Base-by-base conservation (phyloP, 345 rosid species). In the Conringia planisiliqua region DNA sequence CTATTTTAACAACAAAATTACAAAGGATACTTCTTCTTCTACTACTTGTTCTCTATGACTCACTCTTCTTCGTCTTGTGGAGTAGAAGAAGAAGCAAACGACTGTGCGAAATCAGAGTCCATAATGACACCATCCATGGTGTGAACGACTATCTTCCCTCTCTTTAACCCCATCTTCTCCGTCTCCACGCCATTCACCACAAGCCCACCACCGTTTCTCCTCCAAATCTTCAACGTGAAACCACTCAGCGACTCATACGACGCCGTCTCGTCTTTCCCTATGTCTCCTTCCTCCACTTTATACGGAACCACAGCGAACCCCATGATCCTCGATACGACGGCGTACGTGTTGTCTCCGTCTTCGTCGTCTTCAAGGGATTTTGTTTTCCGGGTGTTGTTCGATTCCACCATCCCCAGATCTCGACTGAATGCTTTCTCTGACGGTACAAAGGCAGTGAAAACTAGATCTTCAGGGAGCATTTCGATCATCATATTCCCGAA, bases 61-160 rank as follows among this genome's bases (percentile, higher is more conserved):
- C 29, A 10, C 24, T 50, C 67, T 12, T 52, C 70, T 24, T 75
- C 75, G 1, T 70, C 65, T 69, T 62, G 27, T 11, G 12, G 0
- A 60, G 63, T 14, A 79, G 84, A 87, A 73, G 88, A 83, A 70
- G 78, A 64, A 29, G 50, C 79, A 67, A 89, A 77, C 0, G 98
- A 87, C 20, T 84, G 90, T 58, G 90, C 83, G 47, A 90, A 93
- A 61, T 89, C 92, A 16, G 93, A 84, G 78, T 93, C 97, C 98
- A 90, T 89, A 9, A 90, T 20, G 4, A 87, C 91, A 17, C 97
- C 97, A 83, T 90, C 86, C 86, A 90, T 89, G 2, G 78, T 11
- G 42, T 90, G 94, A 30, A 81, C 81, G 2, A 81, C 56, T 22
- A 84, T 77, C 84, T 86, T 84, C 76, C 84, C 81, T 76, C 74